These are phyloP conservation scores for Aspergillus nanangensis DNA, from an alignment of 495 filamentous ascomycete species.

Conservation along the genomic window DNA sequence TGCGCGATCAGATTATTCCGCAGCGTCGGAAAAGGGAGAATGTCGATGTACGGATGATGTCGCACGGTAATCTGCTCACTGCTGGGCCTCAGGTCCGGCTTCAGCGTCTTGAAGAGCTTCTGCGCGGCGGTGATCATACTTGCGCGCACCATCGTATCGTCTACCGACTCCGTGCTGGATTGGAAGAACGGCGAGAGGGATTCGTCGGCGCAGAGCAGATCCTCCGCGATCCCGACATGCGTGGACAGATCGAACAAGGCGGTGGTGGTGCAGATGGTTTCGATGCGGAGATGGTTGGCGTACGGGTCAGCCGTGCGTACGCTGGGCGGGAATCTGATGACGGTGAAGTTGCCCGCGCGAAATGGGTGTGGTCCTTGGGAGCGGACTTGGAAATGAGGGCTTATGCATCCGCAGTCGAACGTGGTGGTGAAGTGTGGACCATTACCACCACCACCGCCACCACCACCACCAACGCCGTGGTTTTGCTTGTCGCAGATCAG, in stretches of 20 bases:
- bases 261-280: constrained; percentile 16
- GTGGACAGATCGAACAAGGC: constrained; percentile 11
- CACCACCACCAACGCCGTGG: too few relatives aligned
- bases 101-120: constrained; percentile 17
- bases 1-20: constrained; percentile 20
- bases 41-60: constrained; percentile 24
- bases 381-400: constrained; percentile 12
- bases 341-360: constrained; percentile 2
- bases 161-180: neutral
- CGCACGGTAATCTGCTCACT: constrained; percentile 21
- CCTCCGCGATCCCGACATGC: constrained; percentile 20
- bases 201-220: constrained; percentile 18
- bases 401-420: constrained; percentile 11
- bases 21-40: constrained; percentile 22
- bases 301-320: constrained; percentile 16
- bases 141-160: constrained; percentile 4
- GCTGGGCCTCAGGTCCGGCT: constrained; percentile 22
- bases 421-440: constrained; percentile 9
- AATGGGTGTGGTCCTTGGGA: neutral
- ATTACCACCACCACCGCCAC: too few relatives aligned
- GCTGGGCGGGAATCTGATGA: constrained; percentile 6
- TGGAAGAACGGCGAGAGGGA: constrained; percentile 21
- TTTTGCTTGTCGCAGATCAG: constrained; percentile 8
- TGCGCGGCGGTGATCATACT: constrained; percentile 12
- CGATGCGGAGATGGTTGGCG: constrained; percentile 20